Percentiles rank a stretch among this genome's conserved stretches.
Conservation (phyloP, 2,329 filamentous ascomycete species). For the Cordyceps cicadae region DNA sequence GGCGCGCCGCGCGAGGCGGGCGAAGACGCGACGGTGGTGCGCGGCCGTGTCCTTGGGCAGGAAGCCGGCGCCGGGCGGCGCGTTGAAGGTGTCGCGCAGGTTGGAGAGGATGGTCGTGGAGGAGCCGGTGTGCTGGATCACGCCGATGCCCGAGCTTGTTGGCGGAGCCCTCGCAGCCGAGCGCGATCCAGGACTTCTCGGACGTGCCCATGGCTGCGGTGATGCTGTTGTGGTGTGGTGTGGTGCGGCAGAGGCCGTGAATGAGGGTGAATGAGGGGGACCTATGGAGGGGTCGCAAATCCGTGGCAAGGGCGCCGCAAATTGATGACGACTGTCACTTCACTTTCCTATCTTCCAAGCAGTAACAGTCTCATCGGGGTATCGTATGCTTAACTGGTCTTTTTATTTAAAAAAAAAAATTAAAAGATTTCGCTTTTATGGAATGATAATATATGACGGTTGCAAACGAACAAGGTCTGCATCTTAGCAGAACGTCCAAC, state of each 20-base stretch:
- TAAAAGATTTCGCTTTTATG: too few relatives aligned
- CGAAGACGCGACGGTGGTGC: conserved; percentile 84
- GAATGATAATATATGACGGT: too few relatives aligned
- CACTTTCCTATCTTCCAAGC: too few relatives aligned
- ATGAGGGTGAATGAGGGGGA: too few relatives aligned
- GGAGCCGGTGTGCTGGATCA: conserved; percentile 67
- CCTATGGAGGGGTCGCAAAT: not conserved
- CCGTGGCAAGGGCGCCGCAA: too few relatives aligned
- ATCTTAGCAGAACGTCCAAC: too few relatives aligned
- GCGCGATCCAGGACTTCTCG: conserved; percentile 40
- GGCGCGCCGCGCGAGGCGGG: conserved; percentile 69
- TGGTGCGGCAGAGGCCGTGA: not conserved
- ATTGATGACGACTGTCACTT: too few relatives aligned
- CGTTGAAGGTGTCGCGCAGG: conserved; percentile 85
- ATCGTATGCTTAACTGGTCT: too few relatives aligned
- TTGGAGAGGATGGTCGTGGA: conserved; percentile 72
- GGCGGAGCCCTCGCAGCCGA: conserved; percentile 78
- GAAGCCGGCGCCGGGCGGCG: conserved; percentile 88
- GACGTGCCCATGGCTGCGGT: conserved; percentile 18
- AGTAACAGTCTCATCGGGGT: too few relatives aligned
- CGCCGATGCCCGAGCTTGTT: conserved; percentile 95
- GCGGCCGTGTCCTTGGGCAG: conserved; percentile 91
- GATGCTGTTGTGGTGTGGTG: not conserved
- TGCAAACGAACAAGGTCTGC: too few relatives aligned
- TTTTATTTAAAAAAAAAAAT: too few relatives aligned